phyloP scores from a whole-genome alignment of 1,284 basidiomycete species.

The Laetiporus sulphureus region DNA sequence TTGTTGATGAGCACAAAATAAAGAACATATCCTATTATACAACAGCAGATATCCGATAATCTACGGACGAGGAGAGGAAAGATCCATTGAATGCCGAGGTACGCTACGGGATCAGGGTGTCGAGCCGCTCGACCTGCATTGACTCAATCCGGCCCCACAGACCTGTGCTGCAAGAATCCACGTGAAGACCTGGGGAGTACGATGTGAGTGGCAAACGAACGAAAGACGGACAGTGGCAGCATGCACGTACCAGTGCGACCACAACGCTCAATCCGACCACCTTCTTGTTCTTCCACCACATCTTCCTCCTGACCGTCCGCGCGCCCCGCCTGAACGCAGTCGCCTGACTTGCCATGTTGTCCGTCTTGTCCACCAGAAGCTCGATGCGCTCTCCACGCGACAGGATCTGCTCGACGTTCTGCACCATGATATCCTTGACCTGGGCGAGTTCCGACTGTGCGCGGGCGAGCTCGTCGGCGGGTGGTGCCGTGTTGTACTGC shows the following conservation, averaged over 20 bases:
- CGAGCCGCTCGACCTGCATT: slow-evolving; percentile 38
- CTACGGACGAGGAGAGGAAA: too few species aligned
- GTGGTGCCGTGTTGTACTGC: slow-evolving; percentile 85
- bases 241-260: slow-evolving; percentile 66
- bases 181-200: slow-evolving; percentile 49
- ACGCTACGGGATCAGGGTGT: background rate
- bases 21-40: too few species aligned
- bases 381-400: slow-evolving; percentile 94
- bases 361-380: slow-evolving; percentile 94
- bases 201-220: slow-evolving; percentile 10
- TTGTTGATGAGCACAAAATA: too few species aligned
- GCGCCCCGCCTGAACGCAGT: slow-evolving; percentile 94
- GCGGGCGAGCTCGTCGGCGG: slow-evolving; percentile 84
- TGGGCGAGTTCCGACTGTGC: slow-evolving; percentile 90
- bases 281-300: slow-evolving; percentile 95
- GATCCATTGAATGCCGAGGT: too few species aligned
- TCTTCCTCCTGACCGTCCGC: slow-evolving; percentile 78
- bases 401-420: slow-evolving; percentile 93
- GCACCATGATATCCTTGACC: slow-evolving; percentile 97
- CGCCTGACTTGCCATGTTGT: slow-evolving; percentile 91
- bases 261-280: slow-evolving; percentile 67
- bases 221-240: slow-evolving; percentile 2
- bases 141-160: slow-evolving; percentile 74
- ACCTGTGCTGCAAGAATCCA: slow-evolving; percentile 83
- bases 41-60: too few species aligned